Evolutionary conservation across 2,329 filamentous ascomycete species (phyloP).

Genomic region (Dactylonectria macrodidyma): DNA sequence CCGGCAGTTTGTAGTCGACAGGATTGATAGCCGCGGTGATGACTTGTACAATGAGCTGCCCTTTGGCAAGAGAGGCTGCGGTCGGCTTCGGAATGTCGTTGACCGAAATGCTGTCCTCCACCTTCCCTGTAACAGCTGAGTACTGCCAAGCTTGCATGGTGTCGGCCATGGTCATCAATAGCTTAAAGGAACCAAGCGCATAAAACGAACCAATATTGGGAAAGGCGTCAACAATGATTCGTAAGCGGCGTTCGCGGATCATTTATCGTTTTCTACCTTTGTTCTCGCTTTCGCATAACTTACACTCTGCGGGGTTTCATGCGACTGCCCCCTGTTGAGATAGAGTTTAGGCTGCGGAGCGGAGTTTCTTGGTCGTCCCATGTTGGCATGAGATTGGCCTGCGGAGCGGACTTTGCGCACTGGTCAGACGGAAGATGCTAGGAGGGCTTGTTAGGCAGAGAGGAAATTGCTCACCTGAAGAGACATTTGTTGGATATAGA

Average conservation of each 20-base stretch:
- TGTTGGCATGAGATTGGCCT: background rate
- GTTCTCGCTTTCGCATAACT: background rate
- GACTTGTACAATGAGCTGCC: constrained; percentile 55
- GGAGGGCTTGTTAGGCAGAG: too few relatives aligned
- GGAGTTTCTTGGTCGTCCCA: background rate
- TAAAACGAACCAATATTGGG: background rate
- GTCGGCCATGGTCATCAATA: background rate
- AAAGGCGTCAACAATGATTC: background rate
- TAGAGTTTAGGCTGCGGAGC: background rate
- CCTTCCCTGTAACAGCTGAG: background rate
- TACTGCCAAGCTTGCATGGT: constrained; percentile 21
- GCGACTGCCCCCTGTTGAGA: background rate
- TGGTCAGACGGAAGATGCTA: too few relatives aligned
- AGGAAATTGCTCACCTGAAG: background rate
- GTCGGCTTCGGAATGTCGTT: background rate
- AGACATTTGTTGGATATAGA: background rate
- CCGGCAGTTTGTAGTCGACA: constrained; percentile 58
- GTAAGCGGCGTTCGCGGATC: background rate
- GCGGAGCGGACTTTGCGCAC: background rate
- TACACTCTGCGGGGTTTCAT: background rate
- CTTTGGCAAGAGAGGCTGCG: constrained; percentile 16
- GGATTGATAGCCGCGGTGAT: constrained; percentile 56
- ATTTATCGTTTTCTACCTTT: background rate
- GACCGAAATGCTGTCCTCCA: constrained; percentile 8
- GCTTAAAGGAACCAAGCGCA: too few relatives aligned